Base-by-base conservation (phyloP, 192 early-diverging fungal species). In the Haplosporangium gracile region DNA sequence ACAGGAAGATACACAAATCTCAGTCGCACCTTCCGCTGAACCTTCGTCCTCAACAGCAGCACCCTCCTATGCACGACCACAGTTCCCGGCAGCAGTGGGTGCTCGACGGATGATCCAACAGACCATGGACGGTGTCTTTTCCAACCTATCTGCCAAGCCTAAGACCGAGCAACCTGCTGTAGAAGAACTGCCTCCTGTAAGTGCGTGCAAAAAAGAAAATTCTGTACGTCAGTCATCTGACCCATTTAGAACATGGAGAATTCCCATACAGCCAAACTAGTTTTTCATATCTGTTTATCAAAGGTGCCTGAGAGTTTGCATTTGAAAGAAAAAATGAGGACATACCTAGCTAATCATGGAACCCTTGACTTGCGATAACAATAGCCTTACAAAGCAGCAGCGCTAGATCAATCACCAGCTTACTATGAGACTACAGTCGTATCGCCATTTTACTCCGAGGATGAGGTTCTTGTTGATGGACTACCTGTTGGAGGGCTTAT, bases 381-480 rank as follows among this genome's bases (percentile, higher is more conserved):
- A 68, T 47, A 88, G 88, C 79, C 88, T 63, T 99, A 99, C 89
- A 93, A 95, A 70, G 93, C 95, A 57, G 96, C 95, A 20, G 94
- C 95, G 40, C 89, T 90, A 38, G 95, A 97, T 83, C 89, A 92
- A 70, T 88, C 95, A 9, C 95, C 96, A 29, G 91, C 93, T 20
- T 96, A 97, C 84, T 93, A 93, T 88, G 94, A 96, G 87, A 95
- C 96, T 0, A 95, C 96, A 16, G 91, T 95, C 13, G 92, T 96
- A 74, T 89, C 93, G 15, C 91, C 94, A 43, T 92, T 93, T 22
- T 83, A 88, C 32, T 93, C 95, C 81, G 96, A 96, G 53, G 98
- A 97, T 68, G 94, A 97, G 82, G 88, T 99, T 6, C 87, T 98
- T 10, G 94, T 99, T 15, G 97, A 98, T 82, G 97, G 98, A 24